These are phyloP conservation scores for Pseudogymnoascus sp. DNA, from an alignment of 2,329 filamentous ascomycete genomes.

Conservation along the genomic window DNA sequence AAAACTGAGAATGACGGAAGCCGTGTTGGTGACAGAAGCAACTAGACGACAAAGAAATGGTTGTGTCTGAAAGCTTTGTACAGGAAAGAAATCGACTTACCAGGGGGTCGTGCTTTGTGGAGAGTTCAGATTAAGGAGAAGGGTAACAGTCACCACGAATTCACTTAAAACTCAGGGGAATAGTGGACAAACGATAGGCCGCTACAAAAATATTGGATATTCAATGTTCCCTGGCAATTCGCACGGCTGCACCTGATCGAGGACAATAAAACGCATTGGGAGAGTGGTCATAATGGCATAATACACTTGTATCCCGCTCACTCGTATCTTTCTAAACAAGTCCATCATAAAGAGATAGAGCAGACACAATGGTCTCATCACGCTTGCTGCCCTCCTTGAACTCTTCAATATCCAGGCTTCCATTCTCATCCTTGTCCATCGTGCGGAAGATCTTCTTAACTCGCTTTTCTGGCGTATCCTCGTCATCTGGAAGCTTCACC, in stretches of 20 bases:
- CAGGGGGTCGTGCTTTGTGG: background rate
- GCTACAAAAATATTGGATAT: conserved; percentile 6
- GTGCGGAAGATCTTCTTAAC: conserved; percentile 98
- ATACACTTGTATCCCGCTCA: conserved; percentile 7
- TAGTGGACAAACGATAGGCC: background rate
- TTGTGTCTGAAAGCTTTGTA: background rate
- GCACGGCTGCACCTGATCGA: background rate
- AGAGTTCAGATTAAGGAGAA: background rate
- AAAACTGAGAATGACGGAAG: background rate
- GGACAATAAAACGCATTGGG: conserved; percentile 4
- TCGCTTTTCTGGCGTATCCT: conserved; percentile 97
- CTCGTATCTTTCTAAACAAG: conserved; percentile 56
- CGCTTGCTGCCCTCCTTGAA: conserved; percentile 99
- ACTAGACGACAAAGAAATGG: background rate
- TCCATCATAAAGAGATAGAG: conserved; percentile 91
- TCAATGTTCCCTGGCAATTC: background rate
- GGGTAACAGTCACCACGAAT: background rate
- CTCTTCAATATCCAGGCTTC: conserved; percentile 90
- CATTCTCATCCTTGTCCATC: conserved; percentile 99
- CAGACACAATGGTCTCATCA: conserved; percentile 97
- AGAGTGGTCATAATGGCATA: conserved; percentile 9
- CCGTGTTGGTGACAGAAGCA: background rate
- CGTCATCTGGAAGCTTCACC: conserved; percentile 97
- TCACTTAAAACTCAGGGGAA: background rate
- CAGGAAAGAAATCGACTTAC: background rate